Evolutionary conservation across 2,329 filamentous ascomycete genomes (phyloP).

Genomic region (Pseudofabraea citricarpa): DNA sequence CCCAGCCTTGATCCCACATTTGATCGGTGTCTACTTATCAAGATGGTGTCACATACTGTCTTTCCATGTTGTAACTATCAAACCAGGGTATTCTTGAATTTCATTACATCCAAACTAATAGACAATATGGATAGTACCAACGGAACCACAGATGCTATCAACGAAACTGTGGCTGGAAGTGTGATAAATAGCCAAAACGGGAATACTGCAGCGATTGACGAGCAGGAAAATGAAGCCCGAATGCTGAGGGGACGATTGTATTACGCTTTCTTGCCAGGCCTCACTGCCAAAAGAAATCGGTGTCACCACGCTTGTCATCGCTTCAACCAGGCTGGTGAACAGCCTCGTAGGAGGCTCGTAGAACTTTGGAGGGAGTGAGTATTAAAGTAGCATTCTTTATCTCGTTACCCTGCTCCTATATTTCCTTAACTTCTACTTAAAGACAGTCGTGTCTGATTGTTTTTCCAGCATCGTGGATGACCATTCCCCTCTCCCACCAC

Average conservation of each 20-base stretch:
- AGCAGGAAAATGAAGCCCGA: conserved; percentile 42
- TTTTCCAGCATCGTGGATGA: conserved; percentile 55
- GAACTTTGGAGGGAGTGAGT: conserved; percentile 70
- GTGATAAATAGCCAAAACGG: not conserved
- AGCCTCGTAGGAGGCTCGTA: conserved; percentile 55
- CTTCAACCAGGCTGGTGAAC: conserved; percentile 60
- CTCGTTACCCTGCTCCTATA: not conserved
- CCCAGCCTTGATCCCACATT: too few relatives aligned
- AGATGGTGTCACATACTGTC: too few relatives aligned
- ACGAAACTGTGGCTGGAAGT: too few relatives aligned
- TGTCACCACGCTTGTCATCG: conserved; percentile 56
- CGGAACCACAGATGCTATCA: too few relatives aligned
- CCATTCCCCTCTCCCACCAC: conserved; percentile 56
- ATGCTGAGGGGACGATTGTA: conserved; percentile 70
- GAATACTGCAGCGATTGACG: conserved; percentile 28
- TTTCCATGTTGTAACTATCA: too few relatives aligned
- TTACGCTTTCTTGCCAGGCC: conserved; percentile 65
- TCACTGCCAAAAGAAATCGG: conserved; percentile 57
- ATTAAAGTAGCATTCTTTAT: not conserved
- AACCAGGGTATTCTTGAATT: too few relatives aligned
- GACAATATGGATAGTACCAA: too few relatives aligned
- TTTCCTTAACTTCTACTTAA: not conserved
- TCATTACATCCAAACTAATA: too few relatives aligned
- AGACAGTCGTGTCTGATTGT: not conserved
- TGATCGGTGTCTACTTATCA: too few relatives aligned